Evolutionary conservation across 1,284 basidiomycete species (phyloP).

Genomic region (Melanopsichium pennsylvanicum): DNA sequence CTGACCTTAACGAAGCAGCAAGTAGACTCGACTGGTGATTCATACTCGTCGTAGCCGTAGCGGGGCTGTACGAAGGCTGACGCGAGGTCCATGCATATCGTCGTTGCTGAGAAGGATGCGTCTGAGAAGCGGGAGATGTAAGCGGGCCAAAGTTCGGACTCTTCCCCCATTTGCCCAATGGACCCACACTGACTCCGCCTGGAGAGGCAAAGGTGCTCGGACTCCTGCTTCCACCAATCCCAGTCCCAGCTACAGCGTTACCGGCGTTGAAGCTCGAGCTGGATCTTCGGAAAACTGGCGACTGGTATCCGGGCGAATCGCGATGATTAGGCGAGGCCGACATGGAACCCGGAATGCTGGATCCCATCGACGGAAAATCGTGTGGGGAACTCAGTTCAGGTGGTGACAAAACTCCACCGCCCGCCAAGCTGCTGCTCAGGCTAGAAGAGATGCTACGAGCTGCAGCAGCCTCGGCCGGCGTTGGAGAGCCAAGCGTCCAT

Average conservation of each 20-base stretch:
- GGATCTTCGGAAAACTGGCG: neutral
- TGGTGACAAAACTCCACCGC: slow-evolving; percentile 4
- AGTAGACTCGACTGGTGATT: too few relatives aligned
- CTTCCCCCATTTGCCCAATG: slow-evolving; percentile 12
- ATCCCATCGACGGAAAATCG: slow-evolving; percentile 11
- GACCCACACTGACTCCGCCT: neutral
- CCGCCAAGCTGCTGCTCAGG: slow-evolving; percentile 2
- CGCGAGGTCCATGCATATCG: slow-evolving; percentile 2
- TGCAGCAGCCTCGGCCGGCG: slow-evolving; percentile 18
- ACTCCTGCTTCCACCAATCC: too few relatives aligned
- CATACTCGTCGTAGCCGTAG: too few relatives aligned
- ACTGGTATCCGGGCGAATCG: neutral
- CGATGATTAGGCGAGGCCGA: slow-evolving; percentile 4
- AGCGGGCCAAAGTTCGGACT: slow-evolving; percentile 18
- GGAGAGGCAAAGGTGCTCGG: neutral
- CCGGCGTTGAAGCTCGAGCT: slow-evolving; percentile 8
- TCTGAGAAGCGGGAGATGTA: neutral
- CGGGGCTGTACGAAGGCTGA: neutral
- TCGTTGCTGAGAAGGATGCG: neutral
- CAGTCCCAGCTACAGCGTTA: too few relatives aligned
- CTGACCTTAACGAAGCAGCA: too few relatives aligned
- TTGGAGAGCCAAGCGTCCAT: slow-evolving; percentile 21
- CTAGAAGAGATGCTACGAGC: slow-evolving; percentile 10
- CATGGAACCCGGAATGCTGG: neutral
- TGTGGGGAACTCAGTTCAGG: slow-evolving; percentile 14